A percentile compares a stretch with the other conserved stretches of the same genome.
Conservation (phyloP, 176 grass and related monocot species). For the Oryza rufipogon region DNA sequence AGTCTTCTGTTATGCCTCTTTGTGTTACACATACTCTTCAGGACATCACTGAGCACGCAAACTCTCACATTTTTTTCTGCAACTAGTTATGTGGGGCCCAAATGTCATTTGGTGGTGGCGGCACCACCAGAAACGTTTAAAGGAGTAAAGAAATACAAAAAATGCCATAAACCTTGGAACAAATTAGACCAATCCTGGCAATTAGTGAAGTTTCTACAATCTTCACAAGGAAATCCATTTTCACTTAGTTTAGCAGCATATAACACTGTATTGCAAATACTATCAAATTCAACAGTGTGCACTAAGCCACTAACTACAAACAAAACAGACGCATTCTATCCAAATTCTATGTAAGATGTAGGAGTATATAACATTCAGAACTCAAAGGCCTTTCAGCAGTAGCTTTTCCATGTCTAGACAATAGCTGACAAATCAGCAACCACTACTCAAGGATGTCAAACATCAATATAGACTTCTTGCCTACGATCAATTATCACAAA, state of each 20-base stretch:
- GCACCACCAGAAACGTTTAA: too few species aligned
- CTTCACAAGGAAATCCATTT: not conserved
- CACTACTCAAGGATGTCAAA: not conserved
- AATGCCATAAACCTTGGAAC: not conserved
- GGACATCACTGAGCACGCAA: conserved; percentile 34
- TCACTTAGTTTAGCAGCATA: not conserved
- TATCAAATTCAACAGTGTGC: not conserved
- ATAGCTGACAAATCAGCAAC: not conserved
- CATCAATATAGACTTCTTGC: too few species aligned
- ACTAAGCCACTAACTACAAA: not conserved
- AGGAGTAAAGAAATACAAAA: not conserved
- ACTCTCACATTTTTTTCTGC: not conserved
- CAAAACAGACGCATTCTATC: not conserved
- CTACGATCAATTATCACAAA: not conserved
- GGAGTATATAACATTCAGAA: not conserved
- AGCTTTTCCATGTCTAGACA: not conserved
- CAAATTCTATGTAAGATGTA: not conserved
- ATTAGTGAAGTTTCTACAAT: not conserved
- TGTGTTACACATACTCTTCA: conserved; percentile 30
- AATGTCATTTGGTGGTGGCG: too few species aligned
- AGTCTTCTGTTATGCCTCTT: conserved; percentile 36
- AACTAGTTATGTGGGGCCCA: not conserved
- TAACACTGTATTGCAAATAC: not conserved
- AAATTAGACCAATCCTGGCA: not conserved
- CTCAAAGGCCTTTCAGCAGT: not conserved